Conservation (phyloP, 495 filamentous ascomycete genomes). For the Hypoxylon rickii region DNA sequence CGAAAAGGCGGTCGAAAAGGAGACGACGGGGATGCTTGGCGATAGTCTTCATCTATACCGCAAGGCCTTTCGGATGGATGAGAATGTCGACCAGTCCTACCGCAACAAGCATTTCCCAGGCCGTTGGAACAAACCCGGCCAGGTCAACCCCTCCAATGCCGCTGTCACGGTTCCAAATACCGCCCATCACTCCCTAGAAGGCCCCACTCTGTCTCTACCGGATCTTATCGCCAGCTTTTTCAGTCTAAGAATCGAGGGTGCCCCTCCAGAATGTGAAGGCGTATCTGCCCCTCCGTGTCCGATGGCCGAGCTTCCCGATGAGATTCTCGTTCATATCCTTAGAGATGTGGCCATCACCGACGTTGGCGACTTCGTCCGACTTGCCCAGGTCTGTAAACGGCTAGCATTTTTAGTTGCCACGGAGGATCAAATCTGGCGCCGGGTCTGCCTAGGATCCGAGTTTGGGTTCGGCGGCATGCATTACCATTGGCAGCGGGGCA, state of each 20-base stretch:
- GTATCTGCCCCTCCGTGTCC: constrained; percentile 75
- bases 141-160: constrained; percentile 57
- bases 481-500: constrained; percentile 70
- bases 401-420: constrained; percentile 82
- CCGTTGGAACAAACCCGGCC: constrained; percentile 44
- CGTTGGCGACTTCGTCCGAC: constrained; percentile 75
- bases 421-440: constrained; percentile 89
- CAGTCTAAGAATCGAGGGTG: constrained; percentile 61
- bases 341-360: constrained; percentile 74
- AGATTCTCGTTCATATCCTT: constrained; percentile 78
- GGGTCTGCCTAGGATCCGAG: constrained; percentile 68
- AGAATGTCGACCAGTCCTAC: constrained; percentile 81
- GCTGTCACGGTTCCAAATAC: constrained; percentile 58
- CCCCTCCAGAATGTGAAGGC: constrained; percentile 62
- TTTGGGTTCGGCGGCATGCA: constrained; percentile 86
- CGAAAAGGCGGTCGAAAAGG: constrained; percentile 87
- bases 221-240: constrained; percentile 80
- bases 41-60: constrained; percentile 90
- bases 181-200: constrained; percentile 63
- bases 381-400: constrained; percentile 82
- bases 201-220: constrained; percentile 55
- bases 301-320: constrained; percentile 75
- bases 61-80: constrained; percentile 88
- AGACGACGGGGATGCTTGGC: constrained; percentile 80
- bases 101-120: constrained; percentile 87